A percentile compares a stretch with the other conserved stretches of the same genome.
Evolutionary conservation across 495 filamentous ascomycete genomes (phyloP).

Genomic region (Penicillium coffeae): DNA sequence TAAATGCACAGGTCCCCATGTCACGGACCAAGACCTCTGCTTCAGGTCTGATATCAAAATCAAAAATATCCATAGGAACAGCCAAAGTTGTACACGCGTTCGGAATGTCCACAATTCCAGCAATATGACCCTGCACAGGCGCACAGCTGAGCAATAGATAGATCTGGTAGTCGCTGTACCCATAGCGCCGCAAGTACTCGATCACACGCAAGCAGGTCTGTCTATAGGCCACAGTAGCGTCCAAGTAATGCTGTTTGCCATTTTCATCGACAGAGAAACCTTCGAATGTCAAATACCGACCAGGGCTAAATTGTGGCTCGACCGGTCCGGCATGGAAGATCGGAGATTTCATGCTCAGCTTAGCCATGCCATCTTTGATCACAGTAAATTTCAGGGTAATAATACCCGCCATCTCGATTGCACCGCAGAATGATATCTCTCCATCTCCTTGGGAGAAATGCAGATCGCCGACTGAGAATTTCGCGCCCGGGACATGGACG

Average conservation of each 20-base stretch:
- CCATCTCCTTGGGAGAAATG: slow-evolving; percentile 91
- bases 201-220: slow-evolving; percentile 80
- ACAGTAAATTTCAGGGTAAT: slow-evolving; percentile 91
- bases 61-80: slow-evolving; percentile 92
- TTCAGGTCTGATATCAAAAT: slow-evolving; percentile 82
- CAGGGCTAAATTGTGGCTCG: slow-evolving; percentile 85
- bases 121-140: slow-evolving; percentile 87
- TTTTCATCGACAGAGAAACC: slow-evolving; percentile 90
- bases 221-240: slow-evolving; percentile 88
- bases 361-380: slow-evolving; percentile 76
- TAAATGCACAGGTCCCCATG: slow-evolving; percentile 75
- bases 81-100: slow-evolving; percentile 88
- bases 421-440: slow-evolving; percentile 93
- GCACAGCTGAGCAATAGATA: slow-evolving; percentile 88
- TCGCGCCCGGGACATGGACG: slow-evolving; percentile 79
- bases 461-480: slow-evolving; percentile 89
- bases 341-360: slow-evolving; percentile 77
- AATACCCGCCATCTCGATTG: slow-evolving; percentile 93
- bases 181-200: slow-evolving; percentile 83
- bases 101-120: slow-evolving; percentile 87
- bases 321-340: slow-evolving; percentile 90
- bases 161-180: slow-evolving; percentile 76
- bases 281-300: slow-evolving; percentile 86
- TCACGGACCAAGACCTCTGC: slow-evolving; percentile 60
- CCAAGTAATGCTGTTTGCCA: slow-evolving; percentile 90